phyloP scores from a whole-genome alignment of 495 filamentous ascomycete genomes.

The Thermochaetoides thermophila region DNA sequence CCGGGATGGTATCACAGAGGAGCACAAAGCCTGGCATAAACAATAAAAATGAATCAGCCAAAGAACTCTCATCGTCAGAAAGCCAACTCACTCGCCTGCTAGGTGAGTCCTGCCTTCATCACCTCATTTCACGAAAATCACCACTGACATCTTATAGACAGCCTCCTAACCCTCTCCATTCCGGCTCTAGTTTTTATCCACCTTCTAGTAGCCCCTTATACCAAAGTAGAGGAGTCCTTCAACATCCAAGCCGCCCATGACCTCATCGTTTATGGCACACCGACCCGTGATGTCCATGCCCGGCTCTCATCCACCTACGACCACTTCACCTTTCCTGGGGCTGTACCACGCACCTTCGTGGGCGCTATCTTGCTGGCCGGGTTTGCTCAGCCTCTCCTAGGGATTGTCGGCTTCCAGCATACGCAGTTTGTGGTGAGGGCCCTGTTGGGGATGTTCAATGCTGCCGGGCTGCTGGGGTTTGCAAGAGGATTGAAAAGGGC shows the following conservation, averaged over 20 bases:
- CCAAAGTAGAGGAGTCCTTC: constrained; percentile 98
- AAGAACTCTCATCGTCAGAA: too few species aligned
- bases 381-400: constrained; percentile 47
- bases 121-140: too few species aligned
- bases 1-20: too few species aligned
- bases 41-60: too few species aligned
- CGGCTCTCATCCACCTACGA: constrained; percentile 53
- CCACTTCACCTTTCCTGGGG: constrained; percentile 81
- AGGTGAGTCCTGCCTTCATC: too few species aligned
- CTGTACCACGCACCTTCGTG: constrained; percentile 80
- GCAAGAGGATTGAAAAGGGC: constrained; percentile 45
- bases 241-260: constrained; percentile 93
- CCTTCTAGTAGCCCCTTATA: constrained; percentile 70
- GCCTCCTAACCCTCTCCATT: constrained; percentile 40
- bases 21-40: too few species aligned
- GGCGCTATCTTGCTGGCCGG: constrained; percentile 62
- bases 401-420: constrained; percentile 28
- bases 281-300: constrained; percentile 36
- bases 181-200: constrained; percentile 58
- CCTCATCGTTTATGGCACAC: constrained; percentile 65
- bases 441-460: constrained; percentile 68
- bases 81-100: too few species aligned
- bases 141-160: constrained; percentile 22
- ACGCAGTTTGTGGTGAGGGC: constrained; percentile 49
- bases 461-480: constrained; percentile 48